Evolutionary conservation across 2,329 filamentous ascomycete species (phyloP).

Genomic region (Hymenoscyphus fructigenus): DNA sequence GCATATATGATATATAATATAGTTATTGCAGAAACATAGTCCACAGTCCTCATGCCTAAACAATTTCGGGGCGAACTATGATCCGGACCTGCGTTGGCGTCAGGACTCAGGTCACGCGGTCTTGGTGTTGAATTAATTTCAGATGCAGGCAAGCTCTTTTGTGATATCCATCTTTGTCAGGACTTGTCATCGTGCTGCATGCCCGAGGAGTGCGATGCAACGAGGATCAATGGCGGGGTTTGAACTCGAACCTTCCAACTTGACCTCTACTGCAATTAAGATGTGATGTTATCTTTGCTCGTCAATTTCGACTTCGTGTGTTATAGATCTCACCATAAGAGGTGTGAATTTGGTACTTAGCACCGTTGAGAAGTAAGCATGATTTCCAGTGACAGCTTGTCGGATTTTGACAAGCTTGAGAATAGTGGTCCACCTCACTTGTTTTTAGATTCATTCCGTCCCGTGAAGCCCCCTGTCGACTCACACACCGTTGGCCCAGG

Average conservation of each 20-base stretch:
- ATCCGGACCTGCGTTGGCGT: constrained; percentile 10
- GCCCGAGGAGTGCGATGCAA: not conserved
- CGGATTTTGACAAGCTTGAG: not conserved
- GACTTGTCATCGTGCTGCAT: not conserved
- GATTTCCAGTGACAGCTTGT: not conserved
- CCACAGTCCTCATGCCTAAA: constrained; percentile 5
- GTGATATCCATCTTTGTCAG: not conserved
- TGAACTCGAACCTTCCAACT: not conserved
- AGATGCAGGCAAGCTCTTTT: not conserved
- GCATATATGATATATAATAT: too few relatives aligned
- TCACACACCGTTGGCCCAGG: not conserved
- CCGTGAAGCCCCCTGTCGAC: not conserved
- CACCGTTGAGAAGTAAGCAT: not conserved
- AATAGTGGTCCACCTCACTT: not conserved
- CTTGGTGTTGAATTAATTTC: not conserved
- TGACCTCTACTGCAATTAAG: not conserved
- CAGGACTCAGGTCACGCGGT: constrained; percentile 1
- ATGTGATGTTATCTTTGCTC: not conserved
- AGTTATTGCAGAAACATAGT: constrained; percentile 6
- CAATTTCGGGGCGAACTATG: constrained; percentile 6
- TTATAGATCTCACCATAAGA: not conserved
- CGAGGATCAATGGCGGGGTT: constrained; percentile 1
- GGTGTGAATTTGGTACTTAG: not conserved
- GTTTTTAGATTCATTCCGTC: not conserved
- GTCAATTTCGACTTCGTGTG: not conserved